These are phyloP conservation scores for Penicillium sp. DNA, from an alignment of 2,329 filamentous ascomycete species.

Conservation along the genomic window DNA sequence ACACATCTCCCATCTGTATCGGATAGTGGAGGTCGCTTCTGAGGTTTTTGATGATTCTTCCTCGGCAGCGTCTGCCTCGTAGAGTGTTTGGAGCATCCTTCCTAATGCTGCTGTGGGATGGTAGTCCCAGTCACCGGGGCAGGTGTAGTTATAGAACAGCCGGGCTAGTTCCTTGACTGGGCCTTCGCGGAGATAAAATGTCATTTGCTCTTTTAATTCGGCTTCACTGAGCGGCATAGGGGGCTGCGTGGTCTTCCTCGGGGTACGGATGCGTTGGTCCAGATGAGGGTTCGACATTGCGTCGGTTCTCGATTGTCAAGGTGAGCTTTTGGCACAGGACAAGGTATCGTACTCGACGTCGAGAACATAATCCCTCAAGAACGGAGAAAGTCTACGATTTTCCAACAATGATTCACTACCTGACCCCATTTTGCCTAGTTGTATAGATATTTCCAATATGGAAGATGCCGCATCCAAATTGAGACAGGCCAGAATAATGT, in stretches of 20 bases:
- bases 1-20: neutral
- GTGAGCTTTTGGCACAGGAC: neutral
- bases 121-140: neutral
- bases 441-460: neutral
- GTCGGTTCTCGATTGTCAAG: neutral
- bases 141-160: conserved; percentile 1
- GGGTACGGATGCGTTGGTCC: neutral
- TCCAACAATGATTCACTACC: neutral
- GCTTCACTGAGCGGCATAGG: neutral
- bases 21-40: neutral
- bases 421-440: neutral
- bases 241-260: neutral
- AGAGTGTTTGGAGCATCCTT: neutral
- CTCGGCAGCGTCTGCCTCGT: neutral
- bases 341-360: too few relatives aligned
- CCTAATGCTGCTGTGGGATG: neutral
- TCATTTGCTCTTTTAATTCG: neutral
- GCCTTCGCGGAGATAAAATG: neutral
- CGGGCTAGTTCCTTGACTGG: neutral
- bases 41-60: neutral
- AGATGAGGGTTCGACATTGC: neutral
- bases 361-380: too few relatives aligned
- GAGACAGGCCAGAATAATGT: neutral
- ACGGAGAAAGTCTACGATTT: neutral
- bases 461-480: neutral